Base-by-base conservation (phyloP, 345 rosid species). In the Gossypium arboreum region DNA sequence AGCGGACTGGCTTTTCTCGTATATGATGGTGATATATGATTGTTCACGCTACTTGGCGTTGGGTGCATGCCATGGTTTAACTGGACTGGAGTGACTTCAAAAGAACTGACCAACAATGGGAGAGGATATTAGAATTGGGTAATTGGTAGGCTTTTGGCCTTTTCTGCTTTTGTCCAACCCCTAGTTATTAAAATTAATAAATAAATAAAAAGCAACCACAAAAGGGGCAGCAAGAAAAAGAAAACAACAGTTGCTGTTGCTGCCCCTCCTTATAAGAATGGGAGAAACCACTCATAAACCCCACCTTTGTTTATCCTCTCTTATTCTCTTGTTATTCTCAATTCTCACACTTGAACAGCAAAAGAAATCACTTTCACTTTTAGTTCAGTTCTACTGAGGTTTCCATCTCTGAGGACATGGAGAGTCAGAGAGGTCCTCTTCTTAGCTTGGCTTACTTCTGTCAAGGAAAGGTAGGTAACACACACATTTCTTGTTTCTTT, bases 391-490 rank as follows among this genome's bases (percentile, higher is more conserved):
- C 47, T n/a, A 29, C 20, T 3, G 48, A 52, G 44, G 39, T 22
- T 57, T 73, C 17, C 29, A 60, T 25, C 34, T 58, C 41, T 43
- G 13, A 60, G 72, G 62, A 29, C 77, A 92, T 94, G 98, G 97
- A 94, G 41, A 80, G 61, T 74, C 92, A 86, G 12, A 78, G 91
- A 65, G 84, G 76, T 57, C 69, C 90, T 68, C 83, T 88, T 77
- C 86, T 85, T 41, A 79, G 50, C 75, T 91, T 87, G 87, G 84
- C 84, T 78, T 88, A 85, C 75, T 88, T 76, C 85, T 83, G 82
- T 85, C 96, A 90, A 51, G 96, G 90, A 73, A 88, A 89, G 91
- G 86, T 85, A 88, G 90, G 86, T 83, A 82, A 47, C 11, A 24
- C 12, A 68, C 12, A 68, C 8, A 70, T 41, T 66, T 13, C 16